Evolutionary conservation across 129 eudicot species (phyloP), one percentile per base, ranked within the genome.

Genomic region (Centaurea solstitialis): DNA sequence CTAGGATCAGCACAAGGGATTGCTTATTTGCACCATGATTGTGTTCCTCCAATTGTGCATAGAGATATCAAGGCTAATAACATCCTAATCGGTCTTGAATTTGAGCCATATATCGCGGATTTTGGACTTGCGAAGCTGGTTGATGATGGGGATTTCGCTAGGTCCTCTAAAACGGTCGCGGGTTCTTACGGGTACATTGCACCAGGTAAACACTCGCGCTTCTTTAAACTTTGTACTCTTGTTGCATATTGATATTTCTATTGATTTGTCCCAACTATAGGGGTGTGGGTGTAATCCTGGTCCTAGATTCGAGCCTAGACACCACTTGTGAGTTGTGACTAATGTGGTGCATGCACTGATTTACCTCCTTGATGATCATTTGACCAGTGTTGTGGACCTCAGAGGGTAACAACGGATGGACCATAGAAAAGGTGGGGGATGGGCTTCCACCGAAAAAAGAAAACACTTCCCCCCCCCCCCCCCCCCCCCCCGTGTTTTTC

Each of bases 111-210:
- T 76, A 86, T 86, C 3, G 92, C 90, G 41, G 92, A 89, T 81
- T 89, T 89, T 70, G 92, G 92, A 28, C 86, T 86, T 28, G 92
- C 92, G 78, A 89, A 84, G 79, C 85, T 76, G 12, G 71, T 86
- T 71, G 71, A 72, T 77, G 87, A 87, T 39, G 47, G 85, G 23
- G 87, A 79, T 33, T 79, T 78, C 35, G 83, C 87, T 13, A 81
- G 83, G 74, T 76, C 77, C 70, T 79, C 92, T 72, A 78, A 81
- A 78, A 74, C 85, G 5, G 80, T 89, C 4, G 92, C 88, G 22
- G 92, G 92, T 76, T 89, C 92, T 22, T 89, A 79, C 66, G 90
- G 92, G 30, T 89, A 89, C 67, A 89, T 89, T 15, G 92, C 92
- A 79, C 92, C 92, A 17, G 92, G 92, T 89, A 81, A 66, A 82